Evolutionary conservation across 495 filamentous ascomycete species (phyloP).

Genomic region (Aspergillus saccharolyticus): DNA sequence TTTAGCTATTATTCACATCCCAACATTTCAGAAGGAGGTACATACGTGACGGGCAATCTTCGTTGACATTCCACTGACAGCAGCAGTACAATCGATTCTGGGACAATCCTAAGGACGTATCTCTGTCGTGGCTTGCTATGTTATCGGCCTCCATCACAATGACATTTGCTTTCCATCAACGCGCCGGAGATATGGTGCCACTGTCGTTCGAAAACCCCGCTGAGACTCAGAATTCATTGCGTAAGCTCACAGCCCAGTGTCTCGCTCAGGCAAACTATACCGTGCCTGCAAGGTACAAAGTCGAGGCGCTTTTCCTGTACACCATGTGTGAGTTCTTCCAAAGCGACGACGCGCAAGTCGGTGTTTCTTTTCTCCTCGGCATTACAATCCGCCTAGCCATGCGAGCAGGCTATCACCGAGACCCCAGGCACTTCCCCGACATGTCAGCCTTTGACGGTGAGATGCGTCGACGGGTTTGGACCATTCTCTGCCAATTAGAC

Average conservation of each 20-base stretch:
- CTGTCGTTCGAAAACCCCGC: constrained; percentile 13
- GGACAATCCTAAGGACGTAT: constrained; percentile 24
- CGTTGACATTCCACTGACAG: neutral
- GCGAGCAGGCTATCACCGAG: constrained; percentile 45
- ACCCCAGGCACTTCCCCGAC: constrained; percentile 33
- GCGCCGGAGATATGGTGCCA: constrained; percentile 27
- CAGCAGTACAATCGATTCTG: constrained; percentile 36
- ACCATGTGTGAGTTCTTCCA: constrained; percentile 33
- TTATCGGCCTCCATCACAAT: constrained; percentile 34
- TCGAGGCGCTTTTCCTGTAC: constrained; percentile 38
- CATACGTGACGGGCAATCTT: neutral
- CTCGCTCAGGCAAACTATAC: constrained; percentile 13
- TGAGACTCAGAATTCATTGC: constrained; percentile 4
- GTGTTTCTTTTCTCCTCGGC: constrained; percentile 34
- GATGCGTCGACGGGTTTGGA: constrained; percentile 43
- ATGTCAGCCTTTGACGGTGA: constrained; percentile 39
- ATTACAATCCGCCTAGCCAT: constrained; percentile 38
- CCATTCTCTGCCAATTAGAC: constrained; percentile 36
- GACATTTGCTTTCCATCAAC: constrained; percentile 25
- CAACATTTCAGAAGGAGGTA: constrained; percentile 18
- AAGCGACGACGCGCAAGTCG: constrained; percentile 32
- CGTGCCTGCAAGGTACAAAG: constrained; percentile 10
- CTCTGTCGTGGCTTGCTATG: constrained; percentile 35
- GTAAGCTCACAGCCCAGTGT: constrained; percentile 10
- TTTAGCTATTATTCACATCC: constrained; percentile 12